phyloP scores from a whole-genome alignment of 2,329 filamentous ascomycete species.

The Fusarium proliferatum region DNA sequence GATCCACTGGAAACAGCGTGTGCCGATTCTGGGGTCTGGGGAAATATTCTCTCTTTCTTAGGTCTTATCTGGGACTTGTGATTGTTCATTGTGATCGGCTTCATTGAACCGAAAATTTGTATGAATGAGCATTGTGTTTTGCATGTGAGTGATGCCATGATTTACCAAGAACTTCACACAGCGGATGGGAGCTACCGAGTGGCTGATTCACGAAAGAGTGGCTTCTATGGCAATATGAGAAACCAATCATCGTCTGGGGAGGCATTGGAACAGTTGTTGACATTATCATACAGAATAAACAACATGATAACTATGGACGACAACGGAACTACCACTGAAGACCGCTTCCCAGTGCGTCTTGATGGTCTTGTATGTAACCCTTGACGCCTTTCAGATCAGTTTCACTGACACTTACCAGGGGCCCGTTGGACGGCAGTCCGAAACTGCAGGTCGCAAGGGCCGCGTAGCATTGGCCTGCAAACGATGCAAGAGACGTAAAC shows the following conservation, averaged over 20 bases:
- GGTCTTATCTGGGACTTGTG: background rate
- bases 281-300: background rate
- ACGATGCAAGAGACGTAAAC: background rate
- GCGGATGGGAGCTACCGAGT: background rate
- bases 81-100: background rate
- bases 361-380: background rate
- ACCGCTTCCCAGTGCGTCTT: fast-evolving
- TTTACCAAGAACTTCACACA: no score
- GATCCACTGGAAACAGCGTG: background rate
- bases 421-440: background rate
- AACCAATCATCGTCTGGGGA: fast-evolving
- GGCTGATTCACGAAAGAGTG: background rate
- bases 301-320: background rate
- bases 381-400: no score
- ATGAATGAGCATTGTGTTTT: no score
- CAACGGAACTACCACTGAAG: no score
- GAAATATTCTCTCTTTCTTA: background rate
- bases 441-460: background rate
- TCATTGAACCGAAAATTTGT: background rate
- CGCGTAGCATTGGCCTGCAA: background rate
- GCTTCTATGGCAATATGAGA: background rate
- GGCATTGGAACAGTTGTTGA: background rate
- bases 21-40: background rate
- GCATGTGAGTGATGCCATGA: background rate
- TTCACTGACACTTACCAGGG: background rate